A percentile compares a stretch with the other conserved stretches of the same genome.
Conservation (phyloP, 2,329 filamentous ascomycete genomes). For the Sclerotinia trifoliorum region DNA sequence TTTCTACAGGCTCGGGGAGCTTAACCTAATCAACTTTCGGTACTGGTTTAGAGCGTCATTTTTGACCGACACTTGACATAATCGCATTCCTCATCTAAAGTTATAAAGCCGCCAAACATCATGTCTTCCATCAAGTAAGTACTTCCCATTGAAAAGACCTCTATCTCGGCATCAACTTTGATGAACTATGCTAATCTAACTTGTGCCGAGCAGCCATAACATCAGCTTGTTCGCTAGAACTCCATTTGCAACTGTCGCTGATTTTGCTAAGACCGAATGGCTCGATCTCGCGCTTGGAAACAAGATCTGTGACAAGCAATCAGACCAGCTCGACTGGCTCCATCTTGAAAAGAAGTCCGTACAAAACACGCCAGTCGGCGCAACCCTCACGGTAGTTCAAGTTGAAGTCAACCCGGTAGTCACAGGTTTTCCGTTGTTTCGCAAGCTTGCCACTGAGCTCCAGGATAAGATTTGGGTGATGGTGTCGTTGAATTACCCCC, state of each 20-base stretch:
- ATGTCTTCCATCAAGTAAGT: neutral
- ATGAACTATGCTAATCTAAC: neutral
- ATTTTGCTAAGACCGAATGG: neutral
- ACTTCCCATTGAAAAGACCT: neutral
- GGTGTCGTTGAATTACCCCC: neutral
- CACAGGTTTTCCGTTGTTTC: neutral
- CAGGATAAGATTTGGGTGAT: slow-evolving; percentile 4
- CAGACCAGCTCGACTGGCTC: neutral
- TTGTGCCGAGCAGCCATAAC: neutral
- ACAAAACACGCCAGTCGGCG: neutral
- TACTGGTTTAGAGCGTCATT: neutral
- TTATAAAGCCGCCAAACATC: neutral
- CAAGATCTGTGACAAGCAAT: neutral
- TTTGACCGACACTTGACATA: neutral
- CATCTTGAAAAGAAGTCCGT: slow-evolving; percentile 1
- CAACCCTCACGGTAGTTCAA: neutral
- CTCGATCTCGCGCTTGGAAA: neutral
- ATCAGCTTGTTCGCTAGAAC: neutral
- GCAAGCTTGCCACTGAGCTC: neutral
- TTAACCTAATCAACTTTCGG: neutral
- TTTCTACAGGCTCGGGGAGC: neutral
- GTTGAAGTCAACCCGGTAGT: neutral
- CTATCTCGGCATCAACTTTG: neutral
- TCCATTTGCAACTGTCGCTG: neutral
- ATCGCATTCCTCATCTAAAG: neutral